Percentiles rank a stretch among this genome's conserved stretches.
phyloP scores from a whole-genome alignment of 176 grass and related monocot genomes.

The Poa annua region DNA sequence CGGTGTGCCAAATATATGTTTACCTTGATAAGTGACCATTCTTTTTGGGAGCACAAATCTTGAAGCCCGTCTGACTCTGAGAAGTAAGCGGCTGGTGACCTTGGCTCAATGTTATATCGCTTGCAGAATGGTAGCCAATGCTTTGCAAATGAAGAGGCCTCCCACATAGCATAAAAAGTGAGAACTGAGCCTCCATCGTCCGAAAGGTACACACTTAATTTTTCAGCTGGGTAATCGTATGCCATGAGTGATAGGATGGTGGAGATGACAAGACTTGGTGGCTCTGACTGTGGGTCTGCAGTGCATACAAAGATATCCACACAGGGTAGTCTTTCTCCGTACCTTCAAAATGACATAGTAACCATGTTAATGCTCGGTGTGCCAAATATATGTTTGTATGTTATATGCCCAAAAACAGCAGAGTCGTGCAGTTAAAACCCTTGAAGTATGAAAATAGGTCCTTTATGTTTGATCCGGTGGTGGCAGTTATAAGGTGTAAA shows the following conservation, averaged over 20 bases:
- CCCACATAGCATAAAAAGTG: conserved; percentile 75
- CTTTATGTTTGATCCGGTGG: not conserved
- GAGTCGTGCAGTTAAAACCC: too few species aligned
- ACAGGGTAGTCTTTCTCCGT: conserved; percentile 48
- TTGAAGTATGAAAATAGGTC: not conserved
- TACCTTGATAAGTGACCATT: conserved; percentile 59
- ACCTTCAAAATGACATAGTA: conserved; percentile 39
- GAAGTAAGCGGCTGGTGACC: conserved; percentile 72
- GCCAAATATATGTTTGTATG: not conserved
- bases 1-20: not conserved
- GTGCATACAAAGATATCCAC: conserved; percentile 87
- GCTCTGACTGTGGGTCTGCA: conserved; percentile 57
- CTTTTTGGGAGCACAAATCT: conserved; percentile 29
- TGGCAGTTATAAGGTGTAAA: not conserved
- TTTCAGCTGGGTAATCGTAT: conserved; percentile 63
- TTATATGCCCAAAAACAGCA: not conserved
- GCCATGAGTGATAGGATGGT: conserved; percentile 76
- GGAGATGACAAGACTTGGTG: conserved; percentile 69
- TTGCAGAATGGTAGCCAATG: conserved; percentile 77
- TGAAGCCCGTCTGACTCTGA: conserved; percentile 10
- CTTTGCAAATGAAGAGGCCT: conserved; percentile 62
- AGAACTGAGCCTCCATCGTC: conserved; percentile 74
- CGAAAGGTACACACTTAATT: conserved; percentile 72
- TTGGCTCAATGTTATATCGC: conserved; percentile 61
- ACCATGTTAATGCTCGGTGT: not conserved